A percentile compares a stretch with the other conserved stretches of the same genome.
These are phyloP conservation scores for Crucihimalaya himalaica DNA, from an alignment of 345 rosid genomes.

Conservation along the genomic window DNA sequence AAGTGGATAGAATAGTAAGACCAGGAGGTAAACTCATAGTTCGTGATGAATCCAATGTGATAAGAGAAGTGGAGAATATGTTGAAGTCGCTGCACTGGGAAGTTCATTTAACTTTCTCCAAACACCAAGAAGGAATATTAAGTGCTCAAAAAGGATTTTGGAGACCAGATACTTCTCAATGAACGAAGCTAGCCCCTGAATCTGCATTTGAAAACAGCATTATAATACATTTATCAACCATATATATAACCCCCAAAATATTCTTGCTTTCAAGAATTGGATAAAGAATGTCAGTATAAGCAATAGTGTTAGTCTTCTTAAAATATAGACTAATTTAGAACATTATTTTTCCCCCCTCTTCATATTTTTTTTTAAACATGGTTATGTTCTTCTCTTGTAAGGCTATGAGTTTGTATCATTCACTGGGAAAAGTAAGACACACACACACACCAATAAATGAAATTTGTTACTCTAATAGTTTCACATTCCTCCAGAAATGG, in stretches of 20 bases:
- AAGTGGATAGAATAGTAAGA: constrained; percentile 84
- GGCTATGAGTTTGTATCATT: neutral
- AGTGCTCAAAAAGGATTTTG: constrained; percentile 90
- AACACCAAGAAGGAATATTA: constrained; percentile 76
- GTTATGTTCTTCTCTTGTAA: constrained; percentile 1
- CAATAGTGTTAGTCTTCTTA: constrained; percentile 24
- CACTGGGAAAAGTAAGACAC: neutral
- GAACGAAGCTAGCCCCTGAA: constrained; percentile 4
- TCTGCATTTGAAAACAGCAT: neutral
- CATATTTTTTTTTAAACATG: neutral
- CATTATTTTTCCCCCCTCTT: neutral
- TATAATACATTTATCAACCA: constrained; percentile 13
- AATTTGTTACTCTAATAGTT: neutral
- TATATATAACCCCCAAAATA: constrained; percentile 1
- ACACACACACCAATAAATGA: neutral
- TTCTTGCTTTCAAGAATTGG: constrained; percentile 20
- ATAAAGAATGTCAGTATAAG: constrained; percentile 21
- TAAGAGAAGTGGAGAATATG: constrained; percentile 74
- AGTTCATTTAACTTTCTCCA: constrained; percentile 72
- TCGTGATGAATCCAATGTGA: constrained; percentile 60
- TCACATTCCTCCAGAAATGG: neutral
- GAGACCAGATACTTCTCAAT: constrained; percentile 65
- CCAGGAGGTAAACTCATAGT: constrained; percentile 91
- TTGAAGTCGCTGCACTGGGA: constrained; percentile 84
- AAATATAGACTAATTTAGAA: constrained; percentile 39